Conservation (phyloP, 768 basidiomycete genomes). For the Russula sp. region DNA sequence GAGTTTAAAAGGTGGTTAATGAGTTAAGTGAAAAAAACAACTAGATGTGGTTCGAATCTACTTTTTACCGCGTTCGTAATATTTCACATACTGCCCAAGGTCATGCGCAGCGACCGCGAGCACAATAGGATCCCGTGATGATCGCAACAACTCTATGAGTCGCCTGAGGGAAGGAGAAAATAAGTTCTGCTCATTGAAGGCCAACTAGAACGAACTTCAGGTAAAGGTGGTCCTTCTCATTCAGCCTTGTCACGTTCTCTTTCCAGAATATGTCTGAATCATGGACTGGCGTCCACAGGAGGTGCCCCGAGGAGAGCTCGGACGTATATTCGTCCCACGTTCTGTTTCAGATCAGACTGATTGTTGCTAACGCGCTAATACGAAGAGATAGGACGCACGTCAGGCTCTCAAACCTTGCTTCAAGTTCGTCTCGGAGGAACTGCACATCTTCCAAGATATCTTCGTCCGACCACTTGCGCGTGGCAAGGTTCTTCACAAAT, state of each 20-base stretch:
- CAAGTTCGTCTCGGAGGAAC: constrained; percentile 83
- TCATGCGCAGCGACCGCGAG: constrained; percentile 93
- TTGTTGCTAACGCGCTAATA: not conserved
- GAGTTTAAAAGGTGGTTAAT: constrained; percentile 10
- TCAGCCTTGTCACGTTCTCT: constrained; percentile 82
- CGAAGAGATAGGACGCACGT: constrained; percentile 52
- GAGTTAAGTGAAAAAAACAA: not conserved
- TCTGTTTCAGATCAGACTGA: constrained; percentile 33
- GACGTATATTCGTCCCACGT: constrained; percentile 96
- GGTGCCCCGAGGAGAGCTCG: constrained; percentile 80
- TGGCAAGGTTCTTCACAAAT: constrained; percentile 75
- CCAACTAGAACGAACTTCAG: constrained; percentile 52
- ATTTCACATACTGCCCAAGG: constrained; percentile 89
- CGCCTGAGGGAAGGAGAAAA: constrained; percentile 38
- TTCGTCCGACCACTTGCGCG: constrained; percentile 90
- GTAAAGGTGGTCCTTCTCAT: constrained; percentile 77
- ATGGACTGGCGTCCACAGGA: constrained; percentile 95
- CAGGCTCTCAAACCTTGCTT: constrained; percentile 75
- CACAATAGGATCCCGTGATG: constrained; percentile 64
- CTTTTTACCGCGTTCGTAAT: constrained; percentile 90
- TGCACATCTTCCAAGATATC: constrained; percentile 90
- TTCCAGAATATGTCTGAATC: constrained; percentile 98
- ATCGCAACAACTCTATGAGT: constrained; percentile 62
- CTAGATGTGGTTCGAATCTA: constrained; percentile 32
- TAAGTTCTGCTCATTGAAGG: not conserved